Percentiles rank a stretch among this genome's conserved stretches.
Evolutionary conservation across 1,284 basidiomycete genomes (phyloP).

Genomic region (Ganoderma sinense): DNA sequence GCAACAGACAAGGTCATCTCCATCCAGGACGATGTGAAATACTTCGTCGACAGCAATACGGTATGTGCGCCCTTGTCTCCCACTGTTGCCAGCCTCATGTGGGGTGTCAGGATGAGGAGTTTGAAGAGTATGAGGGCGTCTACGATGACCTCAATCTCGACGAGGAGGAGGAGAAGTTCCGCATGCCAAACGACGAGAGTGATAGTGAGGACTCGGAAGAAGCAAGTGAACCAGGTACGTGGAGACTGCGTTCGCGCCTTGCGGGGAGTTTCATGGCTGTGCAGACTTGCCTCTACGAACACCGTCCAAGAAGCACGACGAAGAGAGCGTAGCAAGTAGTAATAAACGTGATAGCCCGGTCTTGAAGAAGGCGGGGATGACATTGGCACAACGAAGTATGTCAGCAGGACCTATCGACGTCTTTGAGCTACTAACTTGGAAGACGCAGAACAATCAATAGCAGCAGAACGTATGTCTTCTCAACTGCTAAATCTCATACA

Average conservation of each 20-base stretch:
- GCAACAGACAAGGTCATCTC: conserved; percentile 81
- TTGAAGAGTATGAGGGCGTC: conserved; percentile 97
- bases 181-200: conserved; percentile 76
- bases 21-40: conserved; percentile 95
- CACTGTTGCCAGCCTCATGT: conserved; percentile 9
- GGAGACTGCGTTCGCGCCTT: neutral
- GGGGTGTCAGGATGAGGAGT: conserved; percentile 86
- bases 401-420: conserved; percentile 21
- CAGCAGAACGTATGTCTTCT: conserved; percentile 51
- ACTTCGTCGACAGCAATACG: conserved; percentile 97
- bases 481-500: conserved; percentile 3
- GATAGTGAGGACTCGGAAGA: conserved; percentile 75
- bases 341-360: conserved; percentile 82
- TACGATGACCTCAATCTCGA: conserved; percentile 99
- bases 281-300: conserved; percentile 66
- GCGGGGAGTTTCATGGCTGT: neutral
- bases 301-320: conserved; percentile 77
- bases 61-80: conserved; percentile 58
- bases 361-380: conserved; percentile 73
- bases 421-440: conserved; percentile 11
- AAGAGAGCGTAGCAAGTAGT: conserved; percentile 73
- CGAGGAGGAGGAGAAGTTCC: conserved; percentile 95
- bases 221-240: conserved; percentile 67
- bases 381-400: conserved; percentile 73
- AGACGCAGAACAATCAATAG: conserved; percentile 53